These are phyloP conservation scores for Brettanomyces naardenensis DNA, from an alignment of 805 yeast genomes.

Conservation along the genomic window DNA sequence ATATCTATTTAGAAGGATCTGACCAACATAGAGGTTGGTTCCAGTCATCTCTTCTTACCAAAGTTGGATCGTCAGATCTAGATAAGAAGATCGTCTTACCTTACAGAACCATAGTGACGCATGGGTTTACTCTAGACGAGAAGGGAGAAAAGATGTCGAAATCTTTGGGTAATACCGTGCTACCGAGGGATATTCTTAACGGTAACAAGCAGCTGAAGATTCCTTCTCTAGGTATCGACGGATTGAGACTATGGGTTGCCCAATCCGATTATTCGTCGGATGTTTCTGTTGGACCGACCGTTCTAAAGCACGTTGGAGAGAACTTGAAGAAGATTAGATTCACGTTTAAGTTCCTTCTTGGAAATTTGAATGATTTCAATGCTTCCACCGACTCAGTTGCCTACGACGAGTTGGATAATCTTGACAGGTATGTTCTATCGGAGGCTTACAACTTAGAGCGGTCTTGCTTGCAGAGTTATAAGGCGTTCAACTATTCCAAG, in stretches of 20 bases:
- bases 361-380: constrained; percentile 48
- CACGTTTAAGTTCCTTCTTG: constrained; percentile 73
- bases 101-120: constrained; percentile 71
- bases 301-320: constrained; percentile 70
- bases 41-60: constrained; percentile 84
- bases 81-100: constrained; percentile 37
- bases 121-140: constrained; percentile 87
- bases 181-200: constrained; percentile 59
- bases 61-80: constrained; percentile 38
- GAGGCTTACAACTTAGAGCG: constrained; percentile 41
- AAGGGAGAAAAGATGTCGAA: constrained; percentile 90
- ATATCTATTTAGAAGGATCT: constrained; percentile 91
- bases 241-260: constrained; percentile 84
- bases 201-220: constrained; percentile 43
- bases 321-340: constrained; percentile 74
- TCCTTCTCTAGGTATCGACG: constrained; percentile 81
- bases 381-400: constrained; percentile 23
- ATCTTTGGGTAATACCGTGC: constrained; percentile 74
- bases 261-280: constrained; percentile 82
- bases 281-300: constrained; percentile 62
- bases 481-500: constrained; percentile 55
- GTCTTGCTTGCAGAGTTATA: constrained; percentile 37
- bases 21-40: constrained; percentile 99
- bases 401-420: constrained; percentile 28
- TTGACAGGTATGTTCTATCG: constrained; percentile 61